Percentiles rank a stretch among this genome's conserved stretches.
phyloP scores from a whole-genome alignment of 352 stramenopile genomes.

The Phytopythium kandeliae region DNA sequence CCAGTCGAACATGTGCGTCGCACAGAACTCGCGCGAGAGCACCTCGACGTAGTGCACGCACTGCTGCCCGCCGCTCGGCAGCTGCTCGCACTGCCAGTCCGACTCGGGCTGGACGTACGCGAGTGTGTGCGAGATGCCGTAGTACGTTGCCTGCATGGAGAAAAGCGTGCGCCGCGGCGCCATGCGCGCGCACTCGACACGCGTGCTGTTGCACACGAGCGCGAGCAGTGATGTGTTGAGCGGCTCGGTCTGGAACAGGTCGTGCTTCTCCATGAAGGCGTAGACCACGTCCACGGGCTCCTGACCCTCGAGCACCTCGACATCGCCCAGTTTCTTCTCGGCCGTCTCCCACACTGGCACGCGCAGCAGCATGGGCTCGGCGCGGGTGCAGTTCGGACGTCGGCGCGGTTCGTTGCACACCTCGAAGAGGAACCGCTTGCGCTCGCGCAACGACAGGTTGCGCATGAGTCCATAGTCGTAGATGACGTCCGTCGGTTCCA shows the following conservation, averaged over 20 bases:
- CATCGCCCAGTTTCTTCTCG: constrained; percentile 61
- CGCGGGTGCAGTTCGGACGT: constrained; percentile 69
- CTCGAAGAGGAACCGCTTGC: constrained; percentile 60
- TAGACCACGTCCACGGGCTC: constrained; percentile 81
- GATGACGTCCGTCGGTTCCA: constrained; percentile 72
- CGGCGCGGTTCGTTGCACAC: constrained; percentile 61
- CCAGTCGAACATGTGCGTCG: constrained; percentile 75
- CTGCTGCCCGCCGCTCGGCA: constrained; percentile 37
- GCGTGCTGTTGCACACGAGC: constrained; percentile 68
- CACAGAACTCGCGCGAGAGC: constrained; percentile 53
- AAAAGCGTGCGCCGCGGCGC: constrained; percentile 68
- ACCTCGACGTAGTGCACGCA: constrained; percentile 78
- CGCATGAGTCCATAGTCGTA: constrained; percentile 68
- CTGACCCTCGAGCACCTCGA: constrained; percentile 73
- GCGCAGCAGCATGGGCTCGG: constrained; percentile 64
- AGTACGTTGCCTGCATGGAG: constrained; percentile 73
- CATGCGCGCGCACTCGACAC: constrained; percentile 46
- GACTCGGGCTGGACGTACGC: constrained; percentile 75
- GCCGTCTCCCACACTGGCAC: constrained; percentile 74
- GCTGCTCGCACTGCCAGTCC: constrained; percentile 64
- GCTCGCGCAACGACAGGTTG: constrained; percentile 59
- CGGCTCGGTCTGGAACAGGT: constrained; percentile 75
- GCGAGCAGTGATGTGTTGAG: constrained; percentile 68
- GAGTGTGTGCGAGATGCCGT: constrained; percentile 56
- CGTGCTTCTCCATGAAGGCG: constrained; percentile 82